Percentiles rank a stretch among this genome's conserved stretches.
These are phyloP conservation scores for Jackrogersella minutella DNA, from an alignment of 495 filamentous ascomycete species.

Conservation along the genomic window DNA sequence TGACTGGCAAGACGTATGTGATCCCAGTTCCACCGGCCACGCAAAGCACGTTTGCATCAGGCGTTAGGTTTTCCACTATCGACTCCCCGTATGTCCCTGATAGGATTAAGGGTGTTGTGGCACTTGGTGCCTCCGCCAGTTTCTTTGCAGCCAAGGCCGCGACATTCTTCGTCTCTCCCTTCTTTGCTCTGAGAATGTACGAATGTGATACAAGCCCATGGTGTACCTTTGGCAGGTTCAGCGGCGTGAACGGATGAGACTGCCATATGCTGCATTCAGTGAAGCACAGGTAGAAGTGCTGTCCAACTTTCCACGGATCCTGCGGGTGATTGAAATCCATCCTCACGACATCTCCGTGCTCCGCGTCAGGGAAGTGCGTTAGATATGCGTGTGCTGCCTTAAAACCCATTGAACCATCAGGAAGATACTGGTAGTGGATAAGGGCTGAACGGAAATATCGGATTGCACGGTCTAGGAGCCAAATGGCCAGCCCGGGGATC, in stretches of 20 bases:
- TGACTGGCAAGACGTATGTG: conserved; percentile 66
- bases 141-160: conserved; percentile 52
- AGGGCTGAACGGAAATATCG: conserved; percentile 59
- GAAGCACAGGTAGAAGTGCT: conserved; percentile 74
- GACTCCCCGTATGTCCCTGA: conserved; percentile 67
- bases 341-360: conserved; percentile 62
- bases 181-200: conserved; percentile 68
- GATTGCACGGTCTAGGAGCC: conserved; percentile 62
- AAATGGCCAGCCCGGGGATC: conserved; percentile 65
- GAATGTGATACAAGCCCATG: conserved; percentile 57
- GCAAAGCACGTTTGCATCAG: conserved; percentile 63
- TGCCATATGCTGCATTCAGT: conserved; percentile 68
- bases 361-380: conserved; percentile 56
- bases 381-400: conserved; percentile 57
- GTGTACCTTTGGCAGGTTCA: conserved; percentile 54
- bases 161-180: conserved; percentile 66
- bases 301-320: conserved; percentile 64
- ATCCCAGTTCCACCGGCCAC: conserved; percentile 72
- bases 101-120: conserved; percentile 60
- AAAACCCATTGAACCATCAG: conserved; percentile 54
- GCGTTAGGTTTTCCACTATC: conserved; percentile 50
- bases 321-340: conserved; percentile 66
- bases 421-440: conserved; percentile 59
- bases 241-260: conserved; percentile 72
- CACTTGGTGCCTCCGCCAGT: conserved; percentile 35